Evolutionary conservation across 768 basidiomycete species (phyloP).

Genomic region (Cystofilobasidium bisporidii): DNA sequence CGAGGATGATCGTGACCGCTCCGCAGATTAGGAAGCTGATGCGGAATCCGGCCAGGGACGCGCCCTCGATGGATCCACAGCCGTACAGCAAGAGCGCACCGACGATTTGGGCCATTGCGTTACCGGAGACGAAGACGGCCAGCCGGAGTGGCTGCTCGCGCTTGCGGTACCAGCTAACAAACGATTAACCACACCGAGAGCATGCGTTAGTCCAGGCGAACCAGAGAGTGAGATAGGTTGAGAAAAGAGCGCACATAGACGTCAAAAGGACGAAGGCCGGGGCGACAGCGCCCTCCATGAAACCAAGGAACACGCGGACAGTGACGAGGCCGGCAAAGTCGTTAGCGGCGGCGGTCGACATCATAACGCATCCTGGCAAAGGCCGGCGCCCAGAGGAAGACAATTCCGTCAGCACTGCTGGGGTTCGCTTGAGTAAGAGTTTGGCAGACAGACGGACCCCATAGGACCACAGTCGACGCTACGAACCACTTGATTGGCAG

Average conservation of each 20-base stretch:
- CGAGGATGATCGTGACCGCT: constrained; percentile 29
- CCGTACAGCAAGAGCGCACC: constrained; percentile 31
- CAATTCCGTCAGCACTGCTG: too few relatives aligned
- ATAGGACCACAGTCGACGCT: neutral
- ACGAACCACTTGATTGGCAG: neutral
- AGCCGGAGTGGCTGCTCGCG: constrained; percentile 32
- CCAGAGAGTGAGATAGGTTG: too few relatives aligned
- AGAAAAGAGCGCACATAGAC: too few relatives aligned
- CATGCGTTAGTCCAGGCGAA: too few relatives aligned
- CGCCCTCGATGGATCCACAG: constrained; percentile 23
- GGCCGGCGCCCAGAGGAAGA: too few relatives aligned
- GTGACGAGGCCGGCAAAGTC: constrained; percentile 8
- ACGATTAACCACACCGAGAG: too few relatives aligned
- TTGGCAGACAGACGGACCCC: too few relatives aligned
- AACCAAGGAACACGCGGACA: constrained; percentile 10
- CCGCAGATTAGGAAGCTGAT: constrained; percentile 31
- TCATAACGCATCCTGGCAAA: neutral
- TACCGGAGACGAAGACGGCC: constrained; percentile 24
- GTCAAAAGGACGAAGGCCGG: constrained; percentile 32
- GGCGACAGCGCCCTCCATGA: constrained; percentile 39
- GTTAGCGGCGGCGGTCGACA: neutral
- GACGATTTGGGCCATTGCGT: constrained; percentile 18
- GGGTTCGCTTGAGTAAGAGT: too few relatives aligned
- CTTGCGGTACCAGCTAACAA: constrained; percentile 32
- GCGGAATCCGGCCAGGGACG: constrained; percentile 28